A percentile compares a stretch with the other conserved stretches of the same genome.
phyloP scores from a whole-genome alignment of 345 rosid species.

The Eucalyptus regnans region DNA sequence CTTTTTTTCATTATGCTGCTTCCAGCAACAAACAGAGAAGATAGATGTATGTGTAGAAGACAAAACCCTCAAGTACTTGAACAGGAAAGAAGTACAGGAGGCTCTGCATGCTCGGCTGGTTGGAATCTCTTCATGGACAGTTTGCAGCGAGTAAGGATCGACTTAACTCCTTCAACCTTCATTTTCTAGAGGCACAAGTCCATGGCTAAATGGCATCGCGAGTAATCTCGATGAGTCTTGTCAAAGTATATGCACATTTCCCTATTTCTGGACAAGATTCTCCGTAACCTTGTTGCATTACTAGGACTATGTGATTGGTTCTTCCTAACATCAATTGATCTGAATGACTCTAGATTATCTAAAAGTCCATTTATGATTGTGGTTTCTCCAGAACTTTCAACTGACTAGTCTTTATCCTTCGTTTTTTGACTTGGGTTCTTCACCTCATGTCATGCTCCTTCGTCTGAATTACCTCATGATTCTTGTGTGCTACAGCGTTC shows the following conservation, averaged over 20 bases:
- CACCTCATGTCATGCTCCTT: not conserved
- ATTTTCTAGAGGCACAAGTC: not conserved
- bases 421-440: not conserved
- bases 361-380: not conserved
- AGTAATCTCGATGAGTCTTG: not conserved
- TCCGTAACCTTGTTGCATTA: not conserved
- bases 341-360: not conserved
- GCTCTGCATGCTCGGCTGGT: constrained; percentile 40
- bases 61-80: constrained; percentile 20
- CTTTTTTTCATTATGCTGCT: not conserved
- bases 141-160: constrained; percentile 26
- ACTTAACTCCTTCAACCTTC: not conserved
- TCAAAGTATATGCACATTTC: not conserved
- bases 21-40: constrained; percentile 8
- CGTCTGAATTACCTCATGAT: not conserved
- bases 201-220: not conserved
- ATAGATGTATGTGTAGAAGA: constrained; percentile 36
- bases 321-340: not conserved
- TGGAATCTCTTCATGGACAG: constrained; percentile 20
- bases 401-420: not conserved
- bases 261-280: not conserved
- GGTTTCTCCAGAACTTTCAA: not conserved
- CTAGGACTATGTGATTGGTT: not conserved
- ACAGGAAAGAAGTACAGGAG: constrained; percentile 41
- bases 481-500: not conserved